Evolutionary conservation across 371 early-diverging fungal genomes (phyloP).

Genomic region (Lichtheimia hyalospora): DNA sequence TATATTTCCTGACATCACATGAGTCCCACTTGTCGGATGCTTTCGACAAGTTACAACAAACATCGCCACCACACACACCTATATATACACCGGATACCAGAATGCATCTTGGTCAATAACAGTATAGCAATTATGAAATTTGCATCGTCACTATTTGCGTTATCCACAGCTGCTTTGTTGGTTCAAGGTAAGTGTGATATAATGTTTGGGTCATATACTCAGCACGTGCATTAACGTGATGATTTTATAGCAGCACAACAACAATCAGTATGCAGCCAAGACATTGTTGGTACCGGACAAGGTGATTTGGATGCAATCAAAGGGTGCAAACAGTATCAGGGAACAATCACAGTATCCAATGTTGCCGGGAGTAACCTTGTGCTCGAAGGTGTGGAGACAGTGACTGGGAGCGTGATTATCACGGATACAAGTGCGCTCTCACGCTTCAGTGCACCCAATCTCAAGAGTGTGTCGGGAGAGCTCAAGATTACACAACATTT

Average conservation of each 20-base stretch:
- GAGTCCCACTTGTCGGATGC: too few relatives aligned
- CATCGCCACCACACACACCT: too few relatives aligned
- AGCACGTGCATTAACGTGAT: neutral
- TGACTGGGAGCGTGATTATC: constrained; percentile 46
- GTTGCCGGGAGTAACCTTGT: constrained; percentile 15
- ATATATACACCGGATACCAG: too few relatives aligned
- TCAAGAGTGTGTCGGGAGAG: constrained; percentile 43
- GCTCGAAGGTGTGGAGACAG: constrained; percentile 36
- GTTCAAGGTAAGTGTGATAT: neutral
- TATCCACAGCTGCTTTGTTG: neutral
- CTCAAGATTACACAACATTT: constrained; percentile 51
- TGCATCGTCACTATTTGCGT: neutral
- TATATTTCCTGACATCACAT: too few relatives aligned
- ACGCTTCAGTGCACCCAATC: constrained; percentile 39
- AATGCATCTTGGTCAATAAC: too few relatives aligned
- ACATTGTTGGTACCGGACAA: constrained; percentile 32
- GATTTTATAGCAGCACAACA: neutral
- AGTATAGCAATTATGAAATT: too few relatives aligned
- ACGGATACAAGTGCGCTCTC: constrained; percentile 34
- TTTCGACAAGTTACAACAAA: too few relatives aligned
- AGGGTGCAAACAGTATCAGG: constrained; percentile 44
- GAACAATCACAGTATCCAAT: constrained; percentile 40
- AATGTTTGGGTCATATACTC: neutral
- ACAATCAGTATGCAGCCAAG: constrained; percentile 20
- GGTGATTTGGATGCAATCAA: constrained; percentile 48